phyloP scores from a whole-genome alignment of 371 early-diverging fungal species.

The Coemansia sp. region DNA sequence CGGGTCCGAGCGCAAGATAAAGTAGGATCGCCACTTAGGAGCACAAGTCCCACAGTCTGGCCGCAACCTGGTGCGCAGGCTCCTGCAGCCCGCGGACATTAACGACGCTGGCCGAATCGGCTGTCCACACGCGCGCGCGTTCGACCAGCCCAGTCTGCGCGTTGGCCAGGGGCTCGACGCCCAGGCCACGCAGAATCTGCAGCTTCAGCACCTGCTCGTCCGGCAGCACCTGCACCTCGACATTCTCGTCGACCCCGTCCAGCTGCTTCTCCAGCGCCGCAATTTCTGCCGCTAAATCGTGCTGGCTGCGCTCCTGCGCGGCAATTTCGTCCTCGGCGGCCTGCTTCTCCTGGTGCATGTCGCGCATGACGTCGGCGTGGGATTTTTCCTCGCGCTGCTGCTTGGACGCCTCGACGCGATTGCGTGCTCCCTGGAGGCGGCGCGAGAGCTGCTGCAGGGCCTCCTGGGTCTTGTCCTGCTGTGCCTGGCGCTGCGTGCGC shows the following conservation, averaged over 20 bases:
- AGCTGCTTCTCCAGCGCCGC: constrained; percentile 21
- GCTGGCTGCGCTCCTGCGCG: constrained; percentile 9
- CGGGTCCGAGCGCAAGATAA: no score
- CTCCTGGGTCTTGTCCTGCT: constrained; percentile 31
- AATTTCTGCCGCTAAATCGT: constrained; percentile 13
- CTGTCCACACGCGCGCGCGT: constrained; percentile 20
- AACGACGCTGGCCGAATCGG: constrained; percentile 18
- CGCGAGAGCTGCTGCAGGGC: constrained; percentile 39
- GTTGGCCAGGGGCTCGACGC: constrained; percentile 36
- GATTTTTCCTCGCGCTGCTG: constrained; percentile 44
- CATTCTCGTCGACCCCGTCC: constrained; percentile 16
- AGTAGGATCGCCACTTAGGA: not conserved
- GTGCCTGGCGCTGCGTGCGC: constrained; percentile 6
- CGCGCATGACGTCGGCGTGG: constrained; percentile 42
- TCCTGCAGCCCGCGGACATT: constrained; percentile 3
- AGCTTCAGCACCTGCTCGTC: constrained; percentile 32
- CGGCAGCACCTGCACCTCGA: constrained; percentile 19
- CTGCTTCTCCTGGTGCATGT: constrained; percentile 22
- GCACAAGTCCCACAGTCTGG: constrained; percentile 45
- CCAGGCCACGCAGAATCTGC: constrained; percentile 38
- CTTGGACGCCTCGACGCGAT: constrained; percentile 38
- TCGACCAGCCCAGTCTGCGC: constrained; percentile 14
- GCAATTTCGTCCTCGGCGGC: constrained; percentile 10
- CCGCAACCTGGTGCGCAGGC: constrained; percentile 33
- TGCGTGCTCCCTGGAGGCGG: constrained; percentile 33